These are phyloP conservation scores for Inonotus obliquus DNA, from an alignment of 1,284 basidiomycete species.

Conservation along the genomic window DNA sequence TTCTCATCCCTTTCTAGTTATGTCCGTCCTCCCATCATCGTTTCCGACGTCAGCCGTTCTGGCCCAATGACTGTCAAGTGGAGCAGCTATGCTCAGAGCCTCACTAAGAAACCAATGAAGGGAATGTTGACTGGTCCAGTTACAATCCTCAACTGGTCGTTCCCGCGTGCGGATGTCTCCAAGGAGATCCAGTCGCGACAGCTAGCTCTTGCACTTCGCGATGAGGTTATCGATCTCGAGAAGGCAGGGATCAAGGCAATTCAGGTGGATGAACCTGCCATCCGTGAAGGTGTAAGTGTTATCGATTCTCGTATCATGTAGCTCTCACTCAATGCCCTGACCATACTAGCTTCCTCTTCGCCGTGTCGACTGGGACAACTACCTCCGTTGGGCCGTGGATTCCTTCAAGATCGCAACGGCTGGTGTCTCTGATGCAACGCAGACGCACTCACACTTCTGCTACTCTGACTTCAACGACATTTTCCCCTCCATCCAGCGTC, in stretches of 20 bases:
- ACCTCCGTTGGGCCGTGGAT: slow-evolving; percentile 96
- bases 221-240: slow-evolving; percentile 98
- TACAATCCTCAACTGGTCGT: slow-evolving; percentile 99
- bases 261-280: slow-evolving; percentile 99
- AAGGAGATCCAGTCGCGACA: slow-evolving; percentile 98
- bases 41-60: slow-evolving; percentile 95
- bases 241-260: slow-evolving; percentile 96
- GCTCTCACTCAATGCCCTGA: neutral
- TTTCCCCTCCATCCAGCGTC: slow-evolving; percentile 95
- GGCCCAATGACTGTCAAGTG: slow-evolving; percentile 95
- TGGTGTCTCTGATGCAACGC: slow-evolving; percentile 87
- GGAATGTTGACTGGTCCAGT: slow-evolving; percentile 98
- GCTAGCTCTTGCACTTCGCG: slow-evolving; percentile 96
- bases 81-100: slow-evolving; percentile 95
- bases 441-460: slow-evolving; percentile 98
- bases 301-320: neutral
- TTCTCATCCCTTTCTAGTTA: slow-evolving; percentile 60
- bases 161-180: slow-evolving; percentile 98
- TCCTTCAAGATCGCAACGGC: slow-evolving; percentile 96
- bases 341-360: slow-evolving; percentile 76
- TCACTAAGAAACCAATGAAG: slow-evolving; percentile 97
- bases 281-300: slow-evolving; percentile 87
- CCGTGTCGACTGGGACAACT: slow-evolving; percentile 89
- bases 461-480: slow-evolving; percentile 97
- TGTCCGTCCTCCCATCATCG: slow-evolving; percentile 98